Evolutionary conservation across 1,284 basidiomycete genomes (phyloP).

Genomic region (Boletus holoroseus): DNA sequence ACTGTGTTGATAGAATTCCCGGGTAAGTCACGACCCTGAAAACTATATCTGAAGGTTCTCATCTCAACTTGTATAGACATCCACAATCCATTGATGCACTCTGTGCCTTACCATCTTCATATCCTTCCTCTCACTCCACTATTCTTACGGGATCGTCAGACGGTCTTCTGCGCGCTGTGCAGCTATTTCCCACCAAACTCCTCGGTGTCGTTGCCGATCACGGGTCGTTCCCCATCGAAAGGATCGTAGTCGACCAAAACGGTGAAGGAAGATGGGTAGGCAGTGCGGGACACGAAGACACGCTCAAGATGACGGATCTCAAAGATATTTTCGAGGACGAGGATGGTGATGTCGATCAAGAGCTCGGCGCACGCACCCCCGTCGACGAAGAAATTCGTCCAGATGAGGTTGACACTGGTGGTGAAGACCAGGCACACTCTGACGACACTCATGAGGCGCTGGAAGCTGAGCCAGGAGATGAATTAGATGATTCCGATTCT

Average conservation of each 20-base stretch:
- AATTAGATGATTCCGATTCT: constrained; percentile 34
- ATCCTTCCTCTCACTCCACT: constrained; percentile 62
- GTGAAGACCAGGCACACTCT: constrained; percentile 7
- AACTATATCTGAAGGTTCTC: constrained; percentile 1
- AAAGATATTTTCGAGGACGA: constrained; percentile 49
- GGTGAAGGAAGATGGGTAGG: constrained; percentile 74
- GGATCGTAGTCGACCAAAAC: constrained; percentile 60
- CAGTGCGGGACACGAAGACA: constrained; percentile 91
- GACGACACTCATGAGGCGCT: background rate
- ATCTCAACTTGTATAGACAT: constrained; percentile 47
- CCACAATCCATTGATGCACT: constrained; percentile 84
- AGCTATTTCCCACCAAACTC: constrained; percentile 86
- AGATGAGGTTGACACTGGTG: constrained; percentile 29
- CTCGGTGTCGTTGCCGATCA: constrained; percentile 89
- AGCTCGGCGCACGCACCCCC: constrained; percentile 32
- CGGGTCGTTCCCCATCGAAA: constrained; percentile 85
- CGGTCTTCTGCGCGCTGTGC: constrained; percentile 84
- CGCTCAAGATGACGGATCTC: constrained; percentile 81
- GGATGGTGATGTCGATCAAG: constrained; percentile 31
- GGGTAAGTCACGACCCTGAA: constrained; percentile 47
- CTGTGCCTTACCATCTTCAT: constrained; percentile 63
- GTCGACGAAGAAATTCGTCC: constrained; percentile 38
- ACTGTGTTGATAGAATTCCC: constrained; percentile 90
- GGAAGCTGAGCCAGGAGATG: constrained; percentile 13
- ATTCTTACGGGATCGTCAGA: constrained; percentile 92